Conservation (phyloP, 176 grass and related monocot genomes). For the Alopecurus myosuroides region DNA sequence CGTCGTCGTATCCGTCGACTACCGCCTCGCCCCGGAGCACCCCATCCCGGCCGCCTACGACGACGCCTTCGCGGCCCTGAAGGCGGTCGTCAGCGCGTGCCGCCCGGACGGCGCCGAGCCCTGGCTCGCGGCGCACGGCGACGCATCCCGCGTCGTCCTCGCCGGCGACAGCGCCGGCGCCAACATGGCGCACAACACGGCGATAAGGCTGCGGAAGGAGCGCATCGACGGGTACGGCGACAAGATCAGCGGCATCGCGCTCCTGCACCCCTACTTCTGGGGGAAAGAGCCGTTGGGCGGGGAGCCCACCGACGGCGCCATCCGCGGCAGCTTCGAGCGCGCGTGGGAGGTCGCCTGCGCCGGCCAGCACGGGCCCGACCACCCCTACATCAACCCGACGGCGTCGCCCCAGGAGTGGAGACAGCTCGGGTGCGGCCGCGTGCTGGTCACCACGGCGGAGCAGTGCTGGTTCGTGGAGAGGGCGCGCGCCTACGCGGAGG, state of each 20-base stretch:
- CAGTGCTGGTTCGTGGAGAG: conserved; percentile 63
- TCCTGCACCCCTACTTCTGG: conserved; percentile 76
- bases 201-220: conserved; percentile 50
- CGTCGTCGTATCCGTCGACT: conserved; percentile 57
- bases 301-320: conserved; percentile 27
- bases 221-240: conserved; percentile 28
- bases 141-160: conserved; percentile 58
- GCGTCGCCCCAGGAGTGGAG: conserved; percentile 43
- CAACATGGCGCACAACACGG: conserved; percentile 70
- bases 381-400: conserved; percentile 44
- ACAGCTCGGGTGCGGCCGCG: conserved; percentile 41
- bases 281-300: conserved; percentile 42
- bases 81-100: conserved; percentile 33
- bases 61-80: conserved; percentile 65
- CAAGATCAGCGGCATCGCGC: conserved; percentile 39
- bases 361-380: conserved; percentile 39
- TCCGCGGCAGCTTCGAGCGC: conserved; percentile 39
- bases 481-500: conserved; percentile 55
- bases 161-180: conserved; percentile 75
- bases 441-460: conserved; percentile 69
- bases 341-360: conserved; percentile 47
- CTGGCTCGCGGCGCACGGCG: conserved; percentile 57
- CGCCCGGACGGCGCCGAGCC: conserved; percentile 27
- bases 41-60: conserved; percentile 79
- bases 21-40: conserved; percentile 83